These are phyloP conservation scores for Euphorbia tirucalli DNA, from an alignment of 345 rosid genomes.

Conservation along the genomic window DNA sequence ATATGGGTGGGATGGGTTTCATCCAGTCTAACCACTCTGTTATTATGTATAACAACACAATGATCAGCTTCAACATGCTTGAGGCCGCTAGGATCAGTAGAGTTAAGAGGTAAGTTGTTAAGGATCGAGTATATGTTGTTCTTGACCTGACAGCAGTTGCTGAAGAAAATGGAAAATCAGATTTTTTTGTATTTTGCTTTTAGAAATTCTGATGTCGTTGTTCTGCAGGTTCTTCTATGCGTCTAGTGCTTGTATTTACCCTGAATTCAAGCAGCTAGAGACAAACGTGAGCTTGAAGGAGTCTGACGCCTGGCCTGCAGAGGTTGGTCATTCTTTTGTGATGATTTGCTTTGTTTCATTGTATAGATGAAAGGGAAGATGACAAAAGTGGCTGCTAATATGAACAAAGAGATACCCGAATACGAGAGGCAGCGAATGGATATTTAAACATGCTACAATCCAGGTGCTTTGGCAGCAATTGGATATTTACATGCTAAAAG, in stretches of 20 bases:
- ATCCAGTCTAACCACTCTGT: slow-evolving; percentile 98
- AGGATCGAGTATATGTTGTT: neutral
- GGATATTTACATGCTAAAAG: too few species aligned
- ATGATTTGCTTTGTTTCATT: too few species aligned
- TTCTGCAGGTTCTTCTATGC: slow-evolving; percentile 88
- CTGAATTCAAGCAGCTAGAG: slow-evolving; percentile 97
- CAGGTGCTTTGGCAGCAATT: too few species aligned
- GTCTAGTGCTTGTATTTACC: slow-evolving; percentile 98
- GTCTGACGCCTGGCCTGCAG: slow-evolving; percentile 99
- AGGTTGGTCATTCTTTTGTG: slow-evolving; percentile 52
- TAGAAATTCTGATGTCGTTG: slow-evolving; percentile 11
- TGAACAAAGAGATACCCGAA: too few species aligned
- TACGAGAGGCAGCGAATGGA: too few species aligned
- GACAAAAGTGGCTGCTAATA: too few species aligned
- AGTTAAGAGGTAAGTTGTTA: slow-evolving; percentile 64
- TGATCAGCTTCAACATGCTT: slow-evolving; percentile 98
- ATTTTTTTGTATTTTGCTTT: neutral
- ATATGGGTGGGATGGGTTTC: slow-evolving; percentile 99
- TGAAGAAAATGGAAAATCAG: neutral
- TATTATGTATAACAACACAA: slow-evolving; percentile 95
- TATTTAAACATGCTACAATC: too few species aligned
- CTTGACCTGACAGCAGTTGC: neutral
- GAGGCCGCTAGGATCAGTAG: slow-evolving; percentile 91
- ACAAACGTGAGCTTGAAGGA: slow-evolving; percentile 98
- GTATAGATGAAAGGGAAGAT: too few species aligned